Evolutionary conservation across 768 basidiomycete genomes (phyloP).

Genomic region (Chalciporus piperatus): DNA sequence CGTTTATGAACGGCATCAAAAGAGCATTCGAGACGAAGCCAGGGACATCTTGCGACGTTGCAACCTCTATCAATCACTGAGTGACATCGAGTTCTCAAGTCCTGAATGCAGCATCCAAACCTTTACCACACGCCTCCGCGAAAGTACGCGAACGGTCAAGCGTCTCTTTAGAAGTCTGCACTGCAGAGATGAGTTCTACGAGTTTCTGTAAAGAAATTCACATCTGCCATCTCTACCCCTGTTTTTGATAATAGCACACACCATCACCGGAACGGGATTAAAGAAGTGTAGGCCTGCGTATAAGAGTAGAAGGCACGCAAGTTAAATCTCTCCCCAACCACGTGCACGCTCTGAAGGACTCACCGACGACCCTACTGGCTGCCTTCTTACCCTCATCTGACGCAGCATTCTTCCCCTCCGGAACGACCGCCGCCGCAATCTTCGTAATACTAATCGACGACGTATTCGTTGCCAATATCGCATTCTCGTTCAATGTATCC

Average conservation of each 20-base stretch:
- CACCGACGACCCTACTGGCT: conserved; percentile 81
- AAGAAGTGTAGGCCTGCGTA: conserved; percentile 85
- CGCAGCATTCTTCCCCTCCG: conserved; percentile 51
- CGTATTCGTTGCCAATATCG: conserved; percentile 90
- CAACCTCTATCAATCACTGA: conserved; percentile 62
- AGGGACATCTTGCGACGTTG: conserved; percentile 87
- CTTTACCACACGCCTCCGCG: conserved; percentile 88
- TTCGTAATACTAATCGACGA: conserved; percentile 94
- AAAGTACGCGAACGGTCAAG: conserved; percentile 76
- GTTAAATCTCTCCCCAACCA: background rate
- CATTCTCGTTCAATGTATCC: conserved; percentile 60
- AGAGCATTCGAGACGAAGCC: conserved; percentile 95
- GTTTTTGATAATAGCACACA: conserved; percentile 30
- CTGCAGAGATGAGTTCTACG: conserved; percentile 91
- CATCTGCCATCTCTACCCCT: background rate
- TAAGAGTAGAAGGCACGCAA: background rate
- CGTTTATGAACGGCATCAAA: conserved; percentile 97
- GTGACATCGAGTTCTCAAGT: background rate
- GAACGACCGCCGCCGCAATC: conserved; percentile 79
- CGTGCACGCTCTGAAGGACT: conserved; percentile 14
- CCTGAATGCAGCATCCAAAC: conserved; percentile 31
- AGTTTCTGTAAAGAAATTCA: conserved; percentile 56
- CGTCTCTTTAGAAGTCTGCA: conserved; percentile 82
- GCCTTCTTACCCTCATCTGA: conserved; percentile 61
- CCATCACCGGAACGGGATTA: conserved; percentile 97